These are phyloP conservation scores for Candida silvatica DNA, from an alignment of 805 yeast genomes.

Conservation along the genomic window DNA sequence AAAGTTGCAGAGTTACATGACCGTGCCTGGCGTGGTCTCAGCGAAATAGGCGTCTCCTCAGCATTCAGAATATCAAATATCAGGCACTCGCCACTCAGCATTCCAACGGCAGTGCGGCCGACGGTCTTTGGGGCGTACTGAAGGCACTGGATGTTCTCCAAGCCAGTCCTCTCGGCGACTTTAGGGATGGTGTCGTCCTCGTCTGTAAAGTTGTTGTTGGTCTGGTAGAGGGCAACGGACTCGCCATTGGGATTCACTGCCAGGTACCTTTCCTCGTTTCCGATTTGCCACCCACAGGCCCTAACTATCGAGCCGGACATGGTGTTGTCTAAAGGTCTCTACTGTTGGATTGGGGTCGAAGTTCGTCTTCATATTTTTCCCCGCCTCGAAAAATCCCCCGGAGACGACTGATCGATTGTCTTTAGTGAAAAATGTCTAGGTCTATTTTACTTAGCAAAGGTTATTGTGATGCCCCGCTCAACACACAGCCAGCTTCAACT, in stretches of 20 bases:
- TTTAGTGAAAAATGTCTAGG: background rate
- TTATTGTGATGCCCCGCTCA: constrained; percentile 1
- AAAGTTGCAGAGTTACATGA: constrained; percentile 73
- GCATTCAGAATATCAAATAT: constrained; percentile 48
- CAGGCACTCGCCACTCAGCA: constrained; percentile 57
- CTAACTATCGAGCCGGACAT: constrained; percentile 27
- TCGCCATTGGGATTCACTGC: constrained; percentile 77
- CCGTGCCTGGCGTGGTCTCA: constrained; percentile 58
- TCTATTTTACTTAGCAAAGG: background rate
- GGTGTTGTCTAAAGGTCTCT: too few relatives aligned
- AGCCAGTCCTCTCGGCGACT: constrained; percentile 48
- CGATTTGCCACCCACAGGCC: constrained; percentile 53
- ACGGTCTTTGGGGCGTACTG: constrained; percentile 46
- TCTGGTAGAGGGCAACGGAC: constrained; percentile 60
- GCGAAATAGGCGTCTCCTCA: constrained; percentile 25
- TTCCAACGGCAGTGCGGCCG: constrained; percentile 70
- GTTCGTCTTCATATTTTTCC: too few relatives aligned
- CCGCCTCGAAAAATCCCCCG: too few relatives aligned
- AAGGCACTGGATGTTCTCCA: constrained; percentile 59
- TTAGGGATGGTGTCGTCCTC: constrained; percentile 46
- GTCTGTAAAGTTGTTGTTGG: constrained; percentile 28
- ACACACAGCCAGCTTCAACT: constrained; percentile 22
- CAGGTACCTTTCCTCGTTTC: constrained; percentile 46
- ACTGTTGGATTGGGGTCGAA: too few relatives aligned
- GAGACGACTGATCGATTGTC: too few relatives aligned